A percentile compares a stretch with the other conserved stretches of the same genome.
Conservation (phyloP, 2,329 filamentous ascomycete genomes). For the Claviceps arundinis region DNA sequence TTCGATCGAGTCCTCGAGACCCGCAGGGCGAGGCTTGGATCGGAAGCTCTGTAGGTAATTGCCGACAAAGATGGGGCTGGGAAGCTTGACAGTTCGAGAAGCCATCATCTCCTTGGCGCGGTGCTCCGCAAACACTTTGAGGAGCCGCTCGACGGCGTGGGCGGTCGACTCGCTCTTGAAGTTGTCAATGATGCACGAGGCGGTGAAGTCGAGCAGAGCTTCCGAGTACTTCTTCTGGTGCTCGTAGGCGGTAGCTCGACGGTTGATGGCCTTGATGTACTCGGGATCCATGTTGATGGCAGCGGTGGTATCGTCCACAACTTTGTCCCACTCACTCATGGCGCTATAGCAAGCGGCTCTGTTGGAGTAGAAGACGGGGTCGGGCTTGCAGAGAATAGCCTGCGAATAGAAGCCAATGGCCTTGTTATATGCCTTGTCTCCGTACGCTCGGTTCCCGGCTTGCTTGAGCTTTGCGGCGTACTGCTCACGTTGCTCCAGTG, state of each 20-base stretch:
- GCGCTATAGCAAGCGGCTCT: conserved; percentile 95
- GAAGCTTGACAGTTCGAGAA: conserved; percentile 76
- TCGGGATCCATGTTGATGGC: conserved; percentile 86
- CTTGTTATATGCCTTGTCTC: conserved; percentile 80
- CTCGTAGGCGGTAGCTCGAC: conserved; percentile 92
- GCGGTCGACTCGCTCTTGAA: conserved; percentile 88
- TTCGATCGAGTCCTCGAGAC: conserved; percentile 71
- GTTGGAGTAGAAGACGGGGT: conserved; percentile 98
- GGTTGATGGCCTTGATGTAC: conserved; percentile 96
- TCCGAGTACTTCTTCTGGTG: conserved; percentile 84
- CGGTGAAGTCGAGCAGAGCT: conserved; percentile 92
- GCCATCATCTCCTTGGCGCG: conserved; percentile 84
- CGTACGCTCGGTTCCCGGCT: conserved; percentile 91
- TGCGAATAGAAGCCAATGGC: conserved; percentile 93
- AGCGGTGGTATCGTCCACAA: conserved; percentile 91
- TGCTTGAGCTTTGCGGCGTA: conserved; percentile 88
- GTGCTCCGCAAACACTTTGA: conserved; percentile 93
- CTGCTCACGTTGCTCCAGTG: conserved; percentile 61
- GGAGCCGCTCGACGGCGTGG: conserved; percentile 76
- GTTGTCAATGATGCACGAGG: conserved; percentile 96
- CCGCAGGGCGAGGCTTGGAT: conserved; percentile 61
- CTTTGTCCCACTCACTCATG: conserved; percentile 83
- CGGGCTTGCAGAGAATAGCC: conserved; percentile 91
- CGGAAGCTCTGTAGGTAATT: conserved; percentile 99
- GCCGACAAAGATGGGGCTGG: conserved; percentile 90